A percentile compares a stretch with the other conserved stretches of the same genome.
phyloP scores from a whole-genome alignment of 257 asterid genomes.

The Paulownia fortunei region DNA sequence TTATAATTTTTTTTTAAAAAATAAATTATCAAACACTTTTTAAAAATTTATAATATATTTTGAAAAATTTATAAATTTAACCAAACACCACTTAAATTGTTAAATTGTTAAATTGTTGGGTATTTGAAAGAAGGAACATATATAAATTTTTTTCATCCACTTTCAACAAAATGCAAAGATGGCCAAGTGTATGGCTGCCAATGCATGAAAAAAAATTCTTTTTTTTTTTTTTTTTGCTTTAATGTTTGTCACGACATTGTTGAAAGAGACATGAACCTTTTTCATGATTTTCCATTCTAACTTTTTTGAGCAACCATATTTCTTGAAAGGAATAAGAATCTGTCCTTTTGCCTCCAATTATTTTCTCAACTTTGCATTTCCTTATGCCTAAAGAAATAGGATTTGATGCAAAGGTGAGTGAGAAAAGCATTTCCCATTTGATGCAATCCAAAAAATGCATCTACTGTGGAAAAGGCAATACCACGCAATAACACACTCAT shows the following conservation, averaged over 20 bases:
- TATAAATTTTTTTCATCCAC: not conserved
- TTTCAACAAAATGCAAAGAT: conserved; percentile 8
- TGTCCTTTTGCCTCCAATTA: conserved; percentile 32
- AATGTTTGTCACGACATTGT: conserved; percentile 28
- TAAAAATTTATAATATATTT: too few relatives aligned
- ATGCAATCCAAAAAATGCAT: conserved; percentile 15
- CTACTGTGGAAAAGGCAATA: conserved; percentile 24
- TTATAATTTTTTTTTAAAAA: too few relatives aligned
- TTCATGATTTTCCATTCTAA: conserved; percentile 21
- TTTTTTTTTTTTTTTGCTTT: conserved; percentile 3
- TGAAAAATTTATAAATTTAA: too few relatives aligned
- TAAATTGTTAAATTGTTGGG: too few relatives aligned
- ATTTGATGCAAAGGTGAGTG: conserved; percentile 60
- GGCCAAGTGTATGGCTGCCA: conserved; percentile 18
- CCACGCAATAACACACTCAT: conserved; percentile 8
- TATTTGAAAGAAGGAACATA: not conserved
- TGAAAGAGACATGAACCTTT: conserved; percentile 38
- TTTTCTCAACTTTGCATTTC: conserved; percentile 36
- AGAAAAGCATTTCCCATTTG: conserved; percentile 50
- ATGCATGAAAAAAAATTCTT: conserved; percentile 20
- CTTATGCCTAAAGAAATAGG: conserved; percentile 31
- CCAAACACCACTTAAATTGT: too few relatives aligned
- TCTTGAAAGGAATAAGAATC: conserved; percentile 44
- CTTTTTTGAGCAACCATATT: conserved; percentile 10
- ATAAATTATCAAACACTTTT: too few relatives aligned